Percentiles rank a stretch among this genome's conserved stretches.
phyloP scores from a whole-genome alignment of 768 basidiomycete genomes.

The Podaxis mareebaensis region DNA sequence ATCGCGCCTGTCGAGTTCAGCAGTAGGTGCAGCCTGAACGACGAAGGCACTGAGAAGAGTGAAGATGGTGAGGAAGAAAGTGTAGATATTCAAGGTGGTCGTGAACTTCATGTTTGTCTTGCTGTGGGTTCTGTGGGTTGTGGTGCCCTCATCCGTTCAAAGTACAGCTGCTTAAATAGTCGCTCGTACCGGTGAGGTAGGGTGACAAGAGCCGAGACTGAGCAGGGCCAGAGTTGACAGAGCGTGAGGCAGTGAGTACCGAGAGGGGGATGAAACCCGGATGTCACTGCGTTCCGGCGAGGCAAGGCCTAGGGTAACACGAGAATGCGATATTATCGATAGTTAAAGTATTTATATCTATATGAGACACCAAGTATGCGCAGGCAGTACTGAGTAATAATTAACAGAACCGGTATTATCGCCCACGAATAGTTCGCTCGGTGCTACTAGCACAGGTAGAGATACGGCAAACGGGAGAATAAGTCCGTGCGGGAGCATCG shows the following conservation, averaged over 20 bases:
- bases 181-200: background rate
- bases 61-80: conserved; percentile 16
- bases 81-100: conserved; percentile 1
- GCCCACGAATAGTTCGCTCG: background rate
- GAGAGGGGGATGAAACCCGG: background rate
- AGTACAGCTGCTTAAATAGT: background rate
- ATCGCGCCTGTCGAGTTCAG: conserved; percentile 36
- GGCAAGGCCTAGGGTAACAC: conserved; percentile 4
- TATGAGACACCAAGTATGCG: background rate
- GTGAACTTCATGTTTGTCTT: conserved; percentile 13
- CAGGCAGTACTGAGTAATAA: background rate
- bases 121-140: background rate
- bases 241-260: background rate
- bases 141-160: background rate
- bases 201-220: background rate
- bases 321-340: background rate
- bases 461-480: background rate
- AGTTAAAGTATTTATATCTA: conserved; percentile 4
- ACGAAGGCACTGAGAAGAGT: conserved; percentile 19
- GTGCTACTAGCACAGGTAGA: background rate
- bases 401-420: background rate
- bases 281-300: background rate
- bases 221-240: background rate
- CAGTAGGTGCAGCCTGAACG: conserved; percentile 23
- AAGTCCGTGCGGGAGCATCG: conserved; percentile 4